Evolutionary conservation across 2,329 filamentous ascomycete genomes (phyloP).

Genomic region (Drechslerella dactyloides): DNA sequence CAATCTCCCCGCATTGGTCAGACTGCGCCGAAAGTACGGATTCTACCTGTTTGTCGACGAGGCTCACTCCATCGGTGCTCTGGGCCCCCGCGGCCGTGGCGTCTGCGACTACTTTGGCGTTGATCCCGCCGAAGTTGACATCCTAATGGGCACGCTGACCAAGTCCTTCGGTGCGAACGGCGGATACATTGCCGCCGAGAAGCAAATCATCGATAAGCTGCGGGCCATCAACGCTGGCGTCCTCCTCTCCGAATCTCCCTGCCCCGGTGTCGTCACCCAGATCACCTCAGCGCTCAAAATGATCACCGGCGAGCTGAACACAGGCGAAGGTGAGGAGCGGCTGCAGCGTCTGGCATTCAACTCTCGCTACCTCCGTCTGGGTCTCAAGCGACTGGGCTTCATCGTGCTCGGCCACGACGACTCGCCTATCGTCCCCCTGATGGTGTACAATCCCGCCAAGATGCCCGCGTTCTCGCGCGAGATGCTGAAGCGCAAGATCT

Average conservation of each 20-base stretch:
- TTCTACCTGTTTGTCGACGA: conserved; percentile 96
- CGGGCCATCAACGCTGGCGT: conserved; percentile 83
- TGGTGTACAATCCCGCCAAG: conserved; percentile 98
- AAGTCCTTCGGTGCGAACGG: conserved; percentile 99
- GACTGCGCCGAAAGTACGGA: conserved; percentile 93
- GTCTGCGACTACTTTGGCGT: conserved; percentile 98
- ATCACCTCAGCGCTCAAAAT: conserved; percentile 85
- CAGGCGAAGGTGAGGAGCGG: conserved; percentile 92
- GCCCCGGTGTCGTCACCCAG: conserved; percentile 86
- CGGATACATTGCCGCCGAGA: conserved; percentile 89
- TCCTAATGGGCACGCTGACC: conserved; percentile 97
- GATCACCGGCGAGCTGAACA: conserved; percentile 84
- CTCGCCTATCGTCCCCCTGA: conserved; percentile 91
- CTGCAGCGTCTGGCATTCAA: conserved; percentile 97
- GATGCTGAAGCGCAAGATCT: conserved; percentile 97
- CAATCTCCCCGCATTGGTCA: conserved; percentile 87
- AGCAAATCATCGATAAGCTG: conserved; percentile 90
- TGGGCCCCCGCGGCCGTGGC: conserved; percentile 85
- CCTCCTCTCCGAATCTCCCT: conserved; percentile 83
- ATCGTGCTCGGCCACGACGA: conserved; percentile 98
- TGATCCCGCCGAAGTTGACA: conserved; percentile 84
- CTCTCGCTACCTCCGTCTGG: conserved; percentile 95
- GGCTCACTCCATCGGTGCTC: conserved; percentile 91
- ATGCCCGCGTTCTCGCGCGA: conserved; percentile 98
- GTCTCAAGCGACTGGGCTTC: conserved; percentile 92